Conservation (phyloP, 352 stramenopile species). For the Globisporangium echinulatum region DNA sequence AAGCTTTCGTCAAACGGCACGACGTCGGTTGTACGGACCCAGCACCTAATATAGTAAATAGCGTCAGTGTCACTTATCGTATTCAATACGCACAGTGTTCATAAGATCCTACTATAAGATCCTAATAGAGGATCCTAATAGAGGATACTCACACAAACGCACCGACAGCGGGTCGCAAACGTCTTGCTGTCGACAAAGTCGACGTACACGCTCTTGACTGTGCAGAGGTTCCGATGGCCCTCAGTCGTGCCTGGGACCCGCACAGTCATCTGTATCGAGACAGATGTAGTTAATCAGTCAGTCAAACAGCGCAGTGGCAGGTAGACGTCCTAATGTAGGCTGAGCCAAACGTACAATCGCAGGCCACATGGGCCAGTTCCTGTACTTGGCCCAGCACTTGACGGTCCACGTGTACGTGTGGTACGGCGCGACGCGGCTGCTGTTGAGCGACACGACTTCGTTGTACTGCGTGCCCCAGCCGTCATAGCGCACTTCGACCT, state of each 20-base stretch:
- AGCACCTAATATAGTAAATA: slow-evolving; percentile 23
- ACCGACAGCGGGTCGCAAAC: slow-evolving; percentile 38
- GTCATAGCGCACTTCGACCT: slow-evolving; percentile 69
- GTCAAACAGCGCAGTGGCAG: too few species aligned
- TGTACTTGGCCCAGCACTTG: slow-evolving; percentile 79
- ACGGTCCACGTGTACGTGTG: slow-evolving; percentile 74
- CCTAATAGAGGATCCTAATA: slow-evolving; percentile 1
- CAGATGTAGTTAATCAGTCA: background rate
- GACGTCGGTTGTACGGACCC: slow-evolving; percentile 35
- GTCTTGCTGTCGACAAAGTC: slow-evolving; percentile 52
- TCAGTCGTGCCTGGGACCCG: slow-evolving; percentile 38
- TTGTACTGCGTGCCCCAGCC: slow-evolving; percentile 53
- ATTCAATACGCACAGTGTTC: too few species aligned
- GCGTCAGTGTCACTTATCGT: background rate
- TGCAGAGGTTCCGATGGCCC: slow-evolving; percentile 29
- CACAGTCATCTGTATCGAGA: slow-evolving; percentile 45
- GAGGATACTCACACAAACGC: slow-evolving; percentile 1
- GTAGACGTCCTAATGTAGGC: too few species aligned
- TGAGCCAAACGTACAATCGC: slow-evolving; percentile 33
- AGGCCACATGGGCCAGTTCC: slow-evolving; percentile 74
- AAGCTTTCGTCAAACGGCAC: slow-evolving; percentile 32
- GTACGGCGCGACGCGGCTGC: slow-evolving; percentile 56
- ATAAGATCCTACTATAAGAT: background rate
- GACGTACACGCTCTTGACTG: slow-evolving; percentile 37
- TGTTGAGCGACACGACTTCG: slow-evolving; percentile 51